A percentile compares a stretch with the other conserved stretches of the same genome.
Conservation (phyloP, 768 basidiomycete genomes). For the Calvatia gigantea region DNA sequence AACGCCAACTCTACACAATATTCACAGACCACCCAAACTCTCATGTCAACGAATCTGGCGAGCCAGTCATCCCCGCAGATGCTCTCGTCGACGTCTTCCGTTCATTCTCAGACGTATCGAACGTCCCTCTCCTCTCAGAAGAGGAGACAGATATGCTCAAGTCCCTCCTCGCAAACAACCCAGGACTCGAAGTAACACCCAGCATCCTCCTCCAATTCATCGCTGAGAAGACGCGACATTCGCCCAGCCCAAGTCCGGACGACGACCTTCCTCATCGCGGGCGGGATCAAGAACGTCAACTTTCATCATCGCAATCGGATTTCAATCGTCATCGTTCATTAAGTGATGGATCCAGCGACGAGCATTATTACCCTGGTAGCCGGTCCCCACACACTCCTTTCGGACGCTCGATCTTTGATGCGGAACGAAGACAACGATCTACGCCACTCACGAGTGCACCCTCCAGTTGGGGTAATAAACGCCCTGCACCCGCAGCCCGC, state of each 20-base stretch:
- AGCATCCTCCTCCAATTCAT: conserved; percentile 61
- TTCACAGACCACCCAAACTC: conserved; percentile 64
- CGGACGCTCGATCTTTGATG: conserved; percentile 62
- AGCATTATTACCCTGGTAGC: conserved; percentile 38
- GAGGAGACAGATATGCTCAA: conserved; percentile 64
- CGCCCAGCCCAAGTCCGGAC: conserved; percentile 37
- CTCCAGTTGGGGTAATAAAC: conserved; percentile 66
- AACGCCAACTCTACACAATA: conserved; percentile 62
- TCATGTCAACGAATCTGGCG: conserved; percentile 52
- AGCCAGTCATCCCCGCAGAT: conserved; percentile 65
- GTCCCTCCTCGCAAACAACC: conserved; percentile 51
- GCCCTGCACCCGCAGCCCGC: conserved; percentile 63
- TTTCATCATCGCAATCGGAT: not conserved
- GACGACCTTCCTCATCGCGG: conserved; percentile 30
- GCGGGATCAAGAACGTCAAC: conserved; percentile 25
- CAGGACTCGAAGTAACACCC: conserved; percentile 67
- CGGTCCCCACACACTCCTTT: conserved; percentile 55
- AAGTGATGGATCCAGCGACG: conserved; percentile 51
- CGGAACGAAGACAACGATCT: conserved; percentile 64
- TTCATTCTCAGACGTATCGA: conserved; percentile 55
- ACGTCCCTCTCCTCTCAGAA: conserved; percentile 55
- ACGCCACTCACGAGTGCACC: conserved; percentile 62
- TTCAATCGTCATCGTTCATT: conserved; percentile 40
- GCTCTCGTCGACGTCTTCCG: conserved; percentile 70
- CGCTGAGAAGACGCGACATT: conserved; percentile 53